Conservation (phyloP, 305 asterid genomes). For the Fraxinus sp. region DNA sequence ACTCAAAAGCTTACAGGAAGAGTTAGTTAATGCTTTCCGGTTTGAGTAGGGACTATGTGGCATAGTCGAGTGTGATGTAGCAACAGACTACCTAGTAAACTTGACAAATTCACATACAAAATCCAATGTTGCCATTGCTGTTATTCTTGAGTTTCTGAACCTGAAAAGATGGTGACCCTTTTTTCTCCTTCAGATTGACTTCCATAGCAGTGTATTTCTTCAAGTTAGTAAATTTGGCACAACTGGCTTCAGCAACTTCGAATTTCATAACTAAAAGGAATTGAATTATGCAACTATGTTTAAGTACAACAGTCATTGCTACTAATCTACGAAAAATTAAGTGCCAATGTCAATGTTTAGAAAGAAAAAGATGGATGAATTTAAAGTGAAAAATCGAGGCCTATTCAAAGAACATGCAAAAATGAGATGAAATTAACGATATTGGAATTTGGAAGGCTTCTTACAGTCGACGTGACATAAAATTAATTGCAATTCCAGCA, state of each 20-base stretch:
- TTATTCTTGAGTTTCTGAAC: neutral
- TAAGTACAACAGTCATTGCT: neutral
- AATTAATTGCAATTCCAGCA: neutral
- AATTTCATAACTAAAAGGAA: neutral
- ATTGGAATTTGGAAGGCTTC: constrained; percentile 1
- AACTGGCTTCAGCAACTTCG: neutral
- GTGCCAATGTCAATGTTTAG: neutral
- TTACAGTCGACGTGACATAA: neutral
- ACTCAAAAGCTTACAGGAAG: neutral
- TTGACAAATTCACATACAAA: neutral
- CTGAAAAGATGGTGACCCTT: neutral
- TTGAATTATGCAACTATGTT: neutral
- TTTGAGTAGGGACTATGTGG: neutral
- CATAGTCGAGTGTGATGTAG: neutral
- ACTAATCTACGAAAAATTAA: neutral
- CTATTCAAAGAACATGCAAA: constrained; percentile 3
- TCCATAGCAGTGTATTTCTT: neutral
- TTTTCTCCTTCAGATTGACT: neutral
- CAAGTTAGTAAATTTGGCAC: neutral
- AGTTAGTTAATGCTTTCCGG: neutral
- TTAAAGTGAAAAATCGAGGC: constrained; percentile 18
- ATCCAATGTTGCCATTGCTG: neutral
- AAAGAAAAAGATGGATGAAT: constrained; percentile 8
- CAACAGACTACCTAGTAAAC: neutral
- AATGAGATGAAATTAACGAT: neutral